These are phyloP conservation scores for Lasiosphaeria ovina DNA, from an alignment of 495 filamentous ascomycete genomes.

Conservation along the genomic window DNA sequence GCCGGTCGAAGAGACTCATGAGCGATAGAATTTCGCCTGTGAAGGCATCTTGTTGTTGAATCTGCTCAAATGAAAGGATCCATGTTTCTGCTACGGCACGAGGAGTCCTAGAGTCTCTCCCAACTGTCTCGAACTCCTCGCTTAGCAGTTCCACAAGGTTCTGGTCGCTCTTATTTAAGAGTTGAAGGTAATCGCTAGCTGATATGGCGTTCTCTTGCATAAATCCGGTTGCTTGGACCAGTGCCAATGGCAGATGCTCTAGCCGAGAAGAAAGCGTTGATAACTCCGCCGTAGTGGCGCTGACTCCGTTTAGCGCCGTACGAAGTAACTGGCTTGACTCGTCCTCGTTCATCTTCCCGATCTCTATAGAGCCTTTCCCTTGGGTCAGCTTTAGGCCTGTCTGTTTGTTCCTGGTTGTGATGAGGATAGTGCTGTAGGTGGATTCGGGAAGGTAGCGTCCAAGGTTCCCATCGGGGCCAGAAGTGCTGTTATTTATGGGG, in stretches of 20 bases:
- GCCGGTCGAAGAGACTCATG: constrained; percentile 43
- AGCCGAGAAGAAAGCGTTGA: constrained; percentile 37
- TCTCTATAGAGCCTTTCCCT: constrained; percentile 15
- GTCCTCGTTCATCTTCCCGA: constrained; percentile 34
- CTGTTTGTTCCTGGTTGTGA: constrained; percentile 41
- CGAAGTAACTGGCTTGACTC: constrained; percentile 25
- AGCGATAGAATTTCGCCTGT: constrained; percentile 44
- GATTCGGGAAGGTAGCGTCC: constrained; percentile 36
- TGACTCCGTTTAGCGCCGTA: constrained; percentile 4
- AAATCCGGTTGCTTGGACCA: constrained; percentile 49
- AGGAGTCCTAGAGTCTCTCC: constrained; percentile 14
- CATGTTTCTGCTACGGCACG: constrained; percentile 37
- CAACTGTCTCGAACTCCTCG: not conserved
- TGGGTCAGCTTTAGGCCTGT: constrained; percentile 26
- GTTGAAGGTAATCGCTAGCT: constrained; percentile 32
- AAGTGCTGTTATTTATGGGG: no score
- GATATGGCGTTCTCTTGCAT: constrained; percentile 42
- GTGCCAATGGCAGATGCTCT: constrained; percentile 45
- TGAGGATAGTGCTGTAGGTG: constrained; percentile 34
- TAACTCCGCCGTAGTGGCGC: constrained; percentile 1
- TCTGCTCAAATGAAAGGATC: constrained; percentile 43
- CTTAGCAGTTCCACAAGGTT: constrained; percentile 26
- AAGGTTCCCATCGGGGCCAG: constrained; percentile 15
- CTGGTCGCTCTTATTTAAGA: constrained; percentile 27
- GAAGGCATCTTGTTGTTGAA: constrained; percentile 33